Percentiles rank a stretch among this genome's conserved stretches.
Evolutionary conservation across 768 basidiomycete genomes (phyloP).

Genomic region (Suillus luteus): DNA sequence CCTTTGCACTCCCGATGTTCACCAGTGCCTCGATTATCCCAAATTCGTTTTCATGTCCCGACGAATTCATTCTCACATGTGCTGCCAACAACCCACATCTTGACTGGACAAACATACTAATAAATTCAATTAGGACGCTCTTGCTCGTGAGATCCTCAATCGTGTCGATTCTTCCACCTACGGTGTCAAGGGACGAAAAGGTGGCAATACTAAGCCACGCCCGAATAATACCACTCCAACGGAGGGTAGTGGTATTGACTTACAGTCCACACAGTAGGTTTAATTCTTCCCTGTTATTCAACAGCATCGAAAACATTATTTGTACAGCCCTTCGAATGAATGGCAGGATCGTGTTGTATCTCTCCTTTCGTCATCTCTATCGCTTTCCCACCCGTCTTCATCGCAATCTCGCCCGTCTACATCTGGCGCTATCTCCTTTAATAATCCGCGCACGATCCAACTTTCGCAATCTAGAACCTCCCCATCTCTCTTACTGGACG

Average conservation of each 20-base stretch:
- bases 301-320: conserved; percentile 14
- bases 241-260: conserved; percentile 34
- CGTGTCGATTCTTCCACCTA: conserved; percentile 83
- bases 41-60: neutral
- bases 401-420: conserved; percentile 3
- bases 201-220: conserved; percentile 36
- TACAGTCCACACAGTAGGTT: conserved; percentile 66
- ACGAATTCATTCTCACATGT: conserved; percentile 4
- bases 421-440: conserved; percentile 12
- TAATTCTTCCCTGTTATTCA: neutral
- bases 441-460: conserved; percentile 17
- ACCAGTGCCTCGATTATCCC: no score
- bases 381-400: conserved; percentile 10
- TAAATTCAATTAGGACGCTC: conserved; percentile 55
- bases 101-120: neutral
- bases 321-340: conserved; percentile 70
- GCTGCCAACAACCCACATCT: neutral
- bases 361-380: conserved; percentile 25
- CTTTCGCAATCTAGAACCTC: conserved; percentile 17
- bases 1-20: neutral
- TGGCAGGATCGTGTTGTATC: conserved; percentile 73
- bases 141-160: conserved; percentile 78
- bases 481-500: conserved; percentile 19
- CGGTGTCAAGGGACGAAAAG: conserved; percentile 70
- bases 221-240: conserved; percentile 25